A percentile compares a stretch with the other conserved stretches of the same genome.
Conservation (phyloP, 768 basidiomycete genomes). For the Calvatia gigantea region DNA sequence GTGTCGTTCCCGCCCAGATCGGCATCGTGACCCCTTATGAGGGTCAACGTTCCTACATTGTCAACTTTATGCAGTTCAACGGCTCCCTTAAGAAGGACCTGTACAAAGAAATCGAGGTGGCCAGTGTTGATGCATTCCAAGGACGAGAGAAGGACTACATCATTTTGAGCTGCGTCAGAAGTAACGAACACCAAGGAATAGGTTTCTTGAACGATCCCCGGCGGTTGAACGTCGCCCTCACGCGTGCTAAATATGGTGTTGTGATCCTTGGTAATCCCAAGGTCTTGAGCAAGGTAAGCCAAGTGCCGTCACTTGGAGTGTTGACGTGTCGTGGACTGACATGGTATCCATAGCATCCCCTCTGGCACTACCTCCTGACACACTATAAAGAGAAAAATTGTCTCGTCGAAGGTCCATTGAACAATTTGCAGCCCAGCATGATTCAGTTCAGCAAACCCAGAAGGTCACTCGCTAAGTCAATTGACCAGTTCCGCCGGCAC, state of each 20-base stretch:
- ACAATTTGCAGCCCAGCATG: constrained; percentile 96
- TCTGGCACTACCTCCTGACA: constrained; percentile 97
- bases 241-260: constrained; percentile 95
- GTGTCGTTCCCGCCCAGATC: constrained; percentile 92
- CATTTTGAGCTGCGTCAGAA: constrained; percentile 94
- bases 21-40: constrained; percentile 99
- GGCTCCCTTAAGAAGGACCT: constrained; percentile 99
- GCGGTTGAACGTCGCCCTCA: constrained; percentile 93
- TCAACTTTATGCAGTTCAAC: constrained; percentile 99
- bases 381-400: constrained; percentile 96
- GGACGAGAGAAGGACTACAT: constrained; percentile 99
- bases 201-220: constrained; percentile 98
- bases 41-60: constrained; percentile 96
- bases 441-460: constrained; percentile 99
- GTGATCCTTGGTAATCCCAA: constrained; percentile 99
- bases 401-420: constrained; percentile 95
- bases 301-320: not conserved
- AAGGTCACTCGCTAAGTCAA: constrained; percentile 80
- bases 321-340: constrained; percentile 10
- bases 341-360: constrained; percentile 67
- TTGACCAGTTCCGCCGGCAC: constrained; percentile 92
- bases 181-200: constrained; percentile 99
- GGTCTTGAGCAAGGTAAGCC: constrained; percentile 90
- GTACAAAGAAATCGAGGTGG: constrained; percentile 99
- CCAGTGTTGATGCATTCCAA: constrained; percentile 98